These are phyloP conservation scores for Quercus alba DNA, from an alignment of 306 rosid species.

Conservation along the genomic window DNA sequence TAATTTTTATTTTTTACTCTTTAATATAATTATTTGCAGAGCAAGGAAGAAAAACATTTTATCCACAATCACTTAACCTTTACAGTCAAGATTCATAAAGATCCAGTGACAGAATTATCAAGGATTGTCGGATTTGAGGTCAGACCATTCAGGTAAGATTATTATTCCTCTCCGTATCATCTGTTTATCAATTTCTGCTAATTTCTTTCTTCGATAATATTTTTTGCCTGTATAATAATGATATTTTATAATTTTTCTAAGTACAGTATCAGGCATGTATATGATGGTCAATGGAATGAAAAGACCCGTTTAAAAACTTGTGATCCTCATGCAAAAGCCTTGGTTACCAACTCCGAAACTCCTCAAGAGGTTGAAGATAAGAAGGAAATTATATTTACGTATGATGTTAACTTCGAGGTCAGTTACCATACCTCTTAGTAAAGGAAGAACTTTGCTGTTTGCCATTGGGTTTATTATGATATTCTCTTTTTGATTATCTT, in stretches of 20 bases:
- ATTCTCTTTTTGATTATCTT: conserved; percentile 1
- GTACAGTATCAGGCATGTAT: conserved; percentile 68
- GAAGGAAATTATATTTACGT: conserved; percentile 76
- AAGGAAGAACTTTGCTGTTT: neutral
- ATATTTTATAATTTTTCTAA: conserved; percentile 18
- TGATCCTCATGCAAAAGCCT: conserved; percentile 71
- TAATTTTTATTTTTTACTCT: conserved; percentile 7
- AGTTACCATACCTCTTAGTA: conserved; percentile 20
- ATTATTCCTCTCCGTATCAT: conserved; percentile 15
- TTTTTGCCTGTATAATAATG: conserved; percentile 10
- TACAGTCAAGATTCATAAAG: conserved; percentile 72
- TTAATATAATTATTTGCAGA: conserved; percentile 36
- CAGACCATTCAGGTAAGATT: conserved; percentile 71
- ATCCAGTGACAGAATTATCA: conserved; percentile 58
- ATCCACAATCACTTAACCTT: conserved; percentile 81
- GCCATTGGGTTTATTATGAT: neutral
- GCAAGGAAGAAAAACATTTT: conserved; percentile 74
- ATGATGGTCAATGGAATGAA: conserved; percentile 67
- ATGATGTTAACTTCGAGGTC: conserved; percentile 91
- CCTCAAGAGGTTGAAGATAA: conserved; percentile 89
- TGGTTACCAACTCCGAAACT: conserved; percentile 61
- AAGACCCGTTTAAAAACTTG: conserved; percentile 64
- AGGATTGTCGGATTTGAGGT: conserved; percentile 96
- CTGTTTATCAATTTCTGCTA: neutral
- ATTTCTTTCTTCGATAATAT: neutral